Percentiles rank a stretch among this genome's conserved stretches.
Evolutionary conservation across 805 yeast species (phyloP).

Genomic region (Scheffersomyces stipitis): DNA sequence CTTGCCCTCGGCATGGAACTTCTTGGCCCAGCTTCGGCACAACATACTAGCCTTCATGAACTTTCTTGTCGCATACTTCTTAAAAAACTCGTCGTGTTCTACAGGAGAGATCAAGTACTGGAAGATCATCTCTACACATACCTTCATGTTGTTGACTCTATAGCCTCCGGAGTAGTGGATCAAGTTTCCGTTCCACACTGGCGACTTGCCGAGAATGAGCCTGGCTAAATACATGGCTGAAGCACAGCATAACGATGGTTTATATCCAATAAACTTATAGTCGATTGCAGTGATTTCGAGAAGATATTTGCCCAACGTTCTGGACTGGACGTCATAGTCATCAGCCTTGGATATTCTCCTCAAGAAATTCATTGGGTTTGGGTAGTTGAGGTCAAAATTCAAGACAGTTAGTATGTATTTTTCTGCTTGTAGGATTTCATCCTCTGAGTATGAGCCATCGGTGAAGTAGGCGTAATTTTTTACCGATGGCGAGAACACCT

Average conservation of each 20-base stretch:
- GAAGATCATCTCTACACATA: conserved; percentile 71
- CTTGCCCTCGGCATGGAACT: conserved; percentile 48
- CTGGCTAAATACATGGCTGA: conserved; percentile 85
- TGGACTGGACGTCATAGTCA: conserved; percentile 77
- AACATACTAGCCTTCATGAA: conserved; percentile 82
- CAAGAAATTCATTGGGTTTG: conserved; percentile 87
- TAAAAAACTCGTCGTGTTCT: conserved; percentile 88
- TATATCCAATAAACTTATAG: conserved; percentile 66
- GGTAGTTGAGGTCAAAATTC: conserved; percentile 74
- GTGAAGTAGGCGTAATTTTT: conserved; percentile 84
- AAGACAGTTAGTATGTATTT: conserved; percentile 70
- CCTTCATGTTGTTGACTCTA: conserved; percentile 66
- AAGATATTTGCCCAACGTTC: conserved; percentile 83
- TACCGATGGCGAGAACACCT: conserved; percentile 83
- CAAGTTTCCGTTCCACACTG: conserved; percentile 81
- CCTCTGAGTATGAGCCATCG: conserved; percentile 79
- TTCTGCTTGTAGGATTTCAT: conserved; percentile 82
- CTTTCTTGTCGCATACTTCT: conserved; percentile 86
- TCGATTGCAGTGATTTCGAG: conserved; percentile 78
- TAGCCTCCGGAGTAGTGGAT: conserved; percentile 93
- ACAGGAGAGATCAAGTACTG: conserved; percentile 79
- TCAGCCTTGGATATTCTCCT: conserved; percentile 90
- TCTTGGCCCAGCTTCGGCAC: conserved; percentile 82
- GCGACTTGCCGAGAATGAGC: conserved; percentile 61
- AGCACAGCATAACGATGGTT: conserved; percentile 82